phyloP scores from a whole-genome alignment of 768 basidiomycete genomes.

The Boletus subcaerulescens region DNA sequence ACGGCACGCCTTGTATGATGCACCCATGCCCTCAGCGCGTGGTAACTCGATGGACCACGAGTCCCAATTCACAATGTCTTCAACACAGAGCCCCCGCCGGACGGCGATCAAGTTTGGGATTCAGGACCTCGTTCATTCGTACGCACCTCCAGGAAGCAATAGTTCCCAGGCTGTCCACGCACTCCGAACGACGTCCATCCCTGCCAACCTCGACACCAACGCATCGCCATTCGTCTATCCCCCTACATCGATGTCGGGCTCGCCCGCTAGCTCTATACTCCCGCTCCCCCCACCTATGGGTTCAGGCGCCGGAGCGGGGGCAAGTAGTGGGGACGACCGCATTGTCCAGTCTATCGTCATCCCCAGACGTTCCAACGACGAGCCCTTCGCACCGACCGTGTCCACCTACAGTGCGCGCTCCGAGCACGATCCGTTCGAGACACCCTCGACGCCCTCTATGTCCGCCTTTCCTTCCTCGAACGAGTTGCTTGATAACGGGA shows the following conservation, averaged over 20 bases:
- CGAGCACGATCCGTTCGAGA: conserved; percentile 27
- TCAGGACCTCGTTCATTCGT: conserved; percentile 73
- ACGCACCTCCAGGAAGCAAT: conserved; percentile 55
- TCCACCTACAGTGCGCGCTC: conserved; percentile 8
- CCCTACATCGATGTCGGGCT: conserved; percentile 8
- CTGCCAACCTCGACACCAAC: conserved; percentile 12
- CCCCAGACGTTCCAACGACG: conserved; percentile 28
- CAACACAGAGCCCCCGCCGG: conserved; percentile 32
- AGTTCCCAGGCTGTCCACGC: conserved; percentile 41
- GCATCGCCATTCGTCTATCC: conserved; percentile 26
- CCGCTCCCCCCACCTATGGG: conserved; percentile 14
- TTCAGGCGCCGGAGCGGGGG: neutral
- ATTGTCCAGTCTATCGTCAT: conserved; percentile 18
- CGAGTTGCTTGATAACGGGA: conserved; percentile 5
- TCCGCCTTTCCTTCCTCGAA: conserved; percentile 24
- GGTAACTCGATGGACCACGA: conserved; percentile 40
- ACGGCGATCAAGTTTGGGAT: conserved; percentile 77
- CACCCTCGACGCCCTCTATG: conserved; percentile 29
- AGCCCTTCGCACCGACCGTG: conserved; percentile 28
- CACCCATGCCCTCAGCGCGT: conserved; percentile 59
- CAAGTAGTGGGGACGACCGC: conserved; percentile 1
- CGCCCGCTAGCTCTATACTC: conserved; percentile 5
- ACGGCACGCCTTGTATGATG: conserved; percentile 86
- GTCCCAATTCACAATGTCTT: conserved; percentile 28
- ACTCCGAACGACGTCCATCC: conserved; percentile 19